A percentile compares a stretch with the other conserved stretches of the same genome.
Evolutionary conservation across 371 early-diverging fungal genomes (phyloP).

Genomic region (Haplosporangium sp.): DNA sequence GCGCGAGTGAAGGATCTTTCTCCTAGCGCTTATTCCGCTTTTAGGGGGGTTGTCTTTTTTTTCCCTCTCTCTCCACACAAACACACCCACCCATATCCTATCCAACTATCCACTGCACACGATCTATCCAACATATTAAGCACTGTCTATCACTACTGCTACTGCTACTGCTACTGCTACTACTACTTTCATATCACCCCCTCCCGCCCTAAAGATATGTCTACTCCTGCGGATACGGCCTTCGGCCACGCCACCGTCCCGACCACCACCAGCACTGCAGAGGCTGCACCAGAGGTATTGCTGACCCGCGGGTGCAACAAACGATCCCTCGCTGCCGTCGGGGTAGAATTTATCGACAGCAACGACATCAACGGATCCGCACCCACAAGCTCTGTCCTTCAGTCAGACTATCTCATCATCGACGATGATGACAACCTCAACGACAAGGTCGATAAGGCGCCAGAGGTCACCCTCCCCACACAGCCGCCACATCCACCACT

Average conservation of each 20-base stretch:
- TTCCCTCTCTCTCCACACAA: background rate
- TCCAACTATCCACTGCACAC: no score
- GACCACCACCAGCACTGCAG: slow-evolving; percentile 16
- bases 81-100: no score
- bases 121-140: no score
- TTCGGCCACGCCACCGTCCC: slow-evolving; percentile 15
- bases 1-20: no score
- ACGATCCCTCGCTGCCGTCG: slow-evolving; percentile 35
- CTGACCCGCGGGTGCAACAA: slow-evolving; percentile 20
- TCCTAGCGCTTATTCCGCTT: no score
- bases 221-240: background rate
- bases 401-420: slow-evolving; percentile 34
- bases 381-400: slow-evolving; percentile 36
- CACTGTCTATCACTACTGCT: no score
- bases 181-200: background rate
- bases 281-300: slow-evolving; percentile 25
- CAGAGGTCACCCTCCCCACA: background rate
- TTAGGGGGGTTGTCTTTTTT: no score
- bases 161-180: no score
- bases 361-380: slow-evolving; percentile 45
- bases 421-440: slow-evolving; percentile 26
- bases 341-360: slow-evolving; percentile 40
- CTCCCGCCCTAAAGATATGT: background rate
- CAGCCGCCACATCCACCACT: background rate
- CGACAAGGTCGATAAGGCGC: slow-evolving; percentile 25